phyloP scores from a whole-genome alignment of 768 basidiomycete genomes.

The Podaxis pistillaris region DNA sequence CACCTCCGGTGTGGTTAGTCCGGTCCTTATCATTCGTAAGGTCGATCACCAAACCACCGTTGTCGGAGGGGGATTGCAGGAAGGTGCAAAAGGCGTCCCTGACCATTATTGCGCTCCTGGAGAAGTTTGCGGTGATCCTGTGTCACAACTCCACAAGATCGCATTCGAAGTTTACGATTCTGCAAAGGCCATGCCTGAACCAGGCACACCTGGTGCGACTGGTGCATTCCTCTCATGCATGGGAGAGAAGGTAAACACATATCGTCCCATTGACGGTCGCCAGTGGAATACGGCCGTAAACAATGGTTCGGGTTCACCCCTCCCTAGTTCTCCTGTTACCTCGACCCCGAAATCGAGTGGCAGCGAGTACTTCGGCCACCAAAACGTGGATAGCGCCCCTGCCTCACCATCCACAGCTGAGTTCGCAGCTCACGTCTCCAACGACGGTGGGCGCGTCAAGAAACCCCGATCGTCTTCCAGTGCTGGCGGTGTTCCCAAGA shows the following conservation, averaged over 20 bases:
- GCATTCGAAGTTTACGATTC: slow-evolving; percentile 89
- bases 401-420: slow-evolving; percentile 66
- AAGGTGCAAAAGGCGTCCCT: slow-evolving; percentile 81
- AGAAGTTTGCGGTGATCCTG: slow-evolving; percentile 90
- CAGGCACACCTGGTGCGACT: slow-evolving; percentile 72
- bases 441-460: slow-evolving; percentile 84
- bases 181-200: slow-evolving; percentile 65
- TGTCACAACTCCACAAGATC: slow-evolving; percentile 94
- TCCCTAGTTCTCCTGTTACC: slow-evolving; percentile 70
- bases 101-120: slow-evolving; percentile 81
- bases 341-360: slow-evolving; percentile 55
- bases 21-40: slow-evolving; percentile 90
- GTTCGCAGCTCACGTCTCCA: slow-evolving; percentile 51
- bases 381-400: slow-evolving; percentile 61
- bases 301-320: slow-evolving; percentile 51
- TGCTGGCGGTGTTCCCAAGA: slow-evolving; percentile 56
- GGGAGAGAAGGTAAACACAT: slow-evolving; percentile 92
- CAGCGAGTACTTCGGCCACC: slow-evolving; percentile 64
- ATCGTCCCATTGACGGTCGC: slow-evolving; percentile 79
- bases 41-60: slow-evolving; percentile 89
- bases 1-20: slow-evolving; percentile 91
- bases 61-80: slow-evolving; percentile 87
- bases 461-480: slow-evolving; percentile 81
- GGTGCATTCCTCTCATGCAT: slow-evolving; percentile 89
- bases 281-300: slow-evolving; percentile 60